Base-by-base conservation (phyloP, 2,329 filamentous ascomycete species). In the Stromatinia cepivora region DNA sequence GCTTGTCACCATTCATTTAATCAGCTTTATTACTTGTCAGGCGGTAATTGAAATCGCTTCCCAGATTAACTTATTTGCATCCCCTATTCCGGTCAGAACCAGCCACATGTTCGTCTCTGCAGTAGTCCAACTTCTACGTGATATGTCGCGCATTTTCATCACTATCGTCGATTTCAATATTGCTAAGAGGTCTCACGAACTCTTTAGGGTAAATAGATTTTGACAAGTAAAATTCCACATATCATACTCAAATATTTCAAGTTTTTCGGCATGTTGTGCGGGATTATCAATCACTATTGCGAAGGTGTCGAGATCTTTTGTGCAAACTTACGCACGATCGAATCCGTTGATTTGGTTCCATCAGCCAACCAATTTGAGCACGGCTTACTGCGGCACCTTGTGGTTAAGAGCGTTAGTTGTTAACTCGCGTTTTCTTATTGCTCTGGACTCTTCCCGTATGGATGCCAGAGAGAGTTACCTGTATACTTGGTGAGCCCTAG, bases 61-160 rank as follows among this genome's bases (percentile, higher is more conserved):
- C 39, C 11, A 46, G 45, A 22, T 50, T 25, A 15, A 42, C 13
- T 22, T 22, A 50, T 2, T 36, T 58, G 56, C 36, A 20, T 25
- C n/a, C 36, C 45, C 36, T 58, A 11, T 42, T 45, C 28, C 25
- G 13, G 56, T 8, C 15, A 15, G 13, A 6, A 3, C 13, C 28
- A 28, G 34, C 56, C 45, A 45, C 56, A 58, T 62, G 13, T 48
- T 48, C 42, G 34, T 50, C 22, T 28, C n/a, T 8, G 31, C 6
- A 63, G n/a, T 39, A 63, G 31, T n/a, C 15, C 20, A 50, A 61
- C 11, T 46, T 46, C 42, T 46, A 46, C 46, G 28, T 62, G 59
- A 62, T 62, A 62, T 10, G 31, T 52, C 34, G 31, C 39, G 22
- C 46, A 28, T 52, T 52, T 62, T 39, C n/a, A 63, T 63, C 61